Conservation (phyloP, 495 filamentous ascomycete species). For the Trichoderma asperelloides region DNA sequence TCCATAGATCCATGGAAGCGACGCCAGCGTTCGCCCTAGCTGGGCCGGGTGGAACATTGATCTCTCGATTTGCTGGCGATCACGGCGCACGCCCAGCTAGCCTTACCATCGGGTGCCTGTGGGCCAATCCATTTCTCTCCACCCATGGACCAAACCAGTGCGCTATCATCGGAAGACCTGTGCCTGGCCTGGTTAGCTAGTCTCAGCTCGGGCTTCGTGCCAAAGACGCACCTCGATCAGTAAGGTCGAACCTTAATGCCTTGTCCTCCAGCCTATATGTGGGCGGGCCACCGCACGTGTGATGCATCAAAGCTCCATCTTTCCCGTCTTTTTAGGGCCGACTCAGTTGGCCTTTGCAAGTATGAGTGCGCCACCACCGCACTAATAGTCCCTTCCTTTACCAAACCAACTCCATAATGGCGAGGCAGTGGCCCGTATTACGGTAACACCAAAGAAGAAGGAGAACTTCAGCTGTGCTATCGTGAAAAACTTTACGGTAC, state of each 20-base stretch:
- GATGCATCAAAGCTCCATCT: neutral
- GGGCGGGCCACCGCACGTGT: neutral
- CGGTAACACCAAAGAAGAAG: neutral
- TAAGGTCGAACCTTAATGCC: neutral
- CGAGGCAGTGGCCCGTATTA: neutral
- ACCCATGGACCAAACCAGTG: neutral
- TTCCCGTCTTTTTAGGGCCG: neutral
- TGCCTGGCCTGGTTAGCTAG: neutral
- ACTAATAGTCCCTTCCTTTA: neutral
- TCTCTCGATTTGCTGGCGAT: slow-evolving; percentile 4
- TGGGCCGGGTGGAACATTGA: neutral
- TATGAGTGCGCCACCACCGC: slow-evolving; percentile 2
- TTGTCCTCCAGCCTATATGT: neutral
- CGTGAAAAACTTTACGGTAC: neutral
- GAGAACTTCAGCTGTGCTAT: neutral
- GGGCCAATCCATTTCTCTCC: neutral
- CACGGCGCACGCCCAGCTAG: neutral
- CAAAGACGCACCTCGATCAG: neutral
- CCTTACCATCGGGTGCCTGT: neutral
- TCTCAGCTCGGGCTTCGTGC: neutral
- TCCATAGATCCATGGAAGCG: neutral
- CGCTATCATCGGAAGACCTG: neutral
- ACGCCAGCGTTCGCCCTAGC: neutral
- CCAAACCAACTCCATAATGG: neutral
- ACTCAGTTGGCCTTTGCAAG: neutral